Evolutionary conservation across 2,329 filamentous ascomycete genomes (phyloP).

Genomic region (Pezizomycotina sp.): DNA sequence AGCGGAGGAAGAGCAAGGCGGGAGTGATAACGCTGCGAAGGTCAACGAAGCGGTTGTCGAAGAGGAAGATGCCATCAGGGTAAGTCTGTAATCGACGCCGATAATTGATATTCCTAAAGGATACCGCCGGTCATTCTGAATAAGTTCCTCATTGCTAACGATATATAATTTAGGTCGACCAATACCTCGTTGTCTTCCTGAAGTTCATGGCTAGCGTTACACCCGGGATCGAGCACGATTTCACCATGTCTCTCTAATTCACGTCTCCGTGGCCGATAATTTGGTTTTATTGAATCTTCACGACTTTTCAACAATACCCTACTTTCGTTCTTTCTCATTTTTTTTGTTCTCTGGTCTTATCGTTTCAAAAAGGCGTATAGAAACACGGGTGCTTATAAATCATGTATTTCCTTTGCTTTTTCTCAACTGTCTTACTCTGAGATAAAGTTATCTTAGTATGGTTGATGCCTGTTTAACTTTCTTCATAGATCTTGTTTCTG

Average conservation of each 20-base stretch:
- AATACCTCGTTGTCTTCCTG: constrained; percentile 73
- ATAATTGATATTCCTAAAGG: neutral
- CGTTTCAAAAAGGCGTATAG: no score
- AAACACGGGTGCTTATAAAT: no score
- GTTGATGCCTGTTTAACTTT: no score
- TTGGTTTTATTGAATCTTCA: no score
- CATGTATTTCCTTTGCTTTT: no score
- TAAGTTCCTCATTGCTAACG: neutral
- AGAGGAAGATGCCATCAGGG: constrained; percentile 17
- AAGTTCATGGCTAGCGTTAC: constrained; percentile 86
- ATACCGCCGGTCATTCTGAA: neutral
- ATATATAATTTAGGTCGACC: constrained; percentile 62
- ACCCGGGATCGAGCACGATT: constrained; percentile 92
- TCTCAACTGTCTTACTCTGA: no score
- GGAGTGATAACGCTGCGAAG: constrained; percentile 13
- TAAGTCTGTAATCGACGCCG: constrained; percentile 2
- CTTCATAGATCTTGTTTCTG: no score
- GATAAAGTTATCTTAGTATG: no score
- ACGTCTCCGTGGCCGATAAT: no score
- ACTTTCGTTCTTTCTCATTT: no score
- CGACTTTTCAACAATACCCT: no score
- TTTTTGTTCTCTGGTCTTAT: no score
- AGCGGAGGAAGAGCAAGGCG: constrained; percentile 16
- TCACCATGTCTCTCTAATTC: constrained; percentile 83
- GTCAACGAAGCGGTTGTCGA: constrained; percentile 7